Base-by-base conservation (phyloP, 176 grass and related monocot species). In the Chloris gayana region DNA sequence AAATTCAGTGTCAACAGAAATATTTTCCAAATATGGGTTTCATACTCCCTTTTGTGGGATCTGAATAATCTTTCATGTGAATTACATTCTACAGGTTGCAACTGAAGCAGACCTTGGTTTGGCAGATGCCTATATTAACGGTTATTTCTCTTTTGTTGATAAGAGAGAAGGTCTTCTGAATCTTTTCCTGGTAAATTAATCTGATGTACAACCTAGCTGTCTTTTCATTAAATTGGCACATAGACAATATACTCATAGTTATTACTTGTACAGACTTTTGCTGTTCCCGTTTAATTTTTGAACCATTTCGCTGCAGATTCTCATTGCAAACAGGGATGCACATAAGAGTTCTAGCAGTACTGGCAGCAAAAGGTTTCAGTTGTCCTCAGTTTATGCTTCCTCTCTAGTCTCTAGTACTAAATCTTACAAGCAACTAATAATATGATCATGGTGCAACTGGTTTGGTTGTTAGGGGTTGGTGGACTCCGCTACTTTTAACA, bases 71-170 rank as follows among this genome's bases (percentile, higher is more conserved):
- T 53, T 31, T 8, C 35, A 47, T 65, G 30, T 74, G 8, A 21
- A 35, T 15, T 85, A 38, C 72, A 69, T 61, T 82, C 68, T 85
- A 53, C 85, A 97, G 94, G 78, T 97, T 50, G 91, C 94, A 72
- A 79, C 82, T 1, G 94, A 94, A 68, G 87, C 89, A 77, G 94
- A 97, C 83, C 83, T 87, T 80, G 94, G 89, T 4, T 79, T 97
- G 45, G 94, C 91, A 85, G 91, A 94, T 47, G 87, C 91, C 45
- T 97, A 97, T 46, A 92, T 97, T 82, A 88, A 97, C 25, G 85
- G 94, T 17, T 90, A 74, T 76, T 91, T 87, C 67, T 94, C 94
- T 45, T 94, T 97, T 64, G 83, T 80, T 64, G 94, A 97, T 73
- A 82, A 94, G 78, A 83, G 77, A 73, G 81, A 97, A 37, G 95